These are phyloP conservation scores for Hypoxylon lenormandii DNA, from an alignment of 495 filamentous ascomycete genomes.

Conservation along the genomic window DNA sequence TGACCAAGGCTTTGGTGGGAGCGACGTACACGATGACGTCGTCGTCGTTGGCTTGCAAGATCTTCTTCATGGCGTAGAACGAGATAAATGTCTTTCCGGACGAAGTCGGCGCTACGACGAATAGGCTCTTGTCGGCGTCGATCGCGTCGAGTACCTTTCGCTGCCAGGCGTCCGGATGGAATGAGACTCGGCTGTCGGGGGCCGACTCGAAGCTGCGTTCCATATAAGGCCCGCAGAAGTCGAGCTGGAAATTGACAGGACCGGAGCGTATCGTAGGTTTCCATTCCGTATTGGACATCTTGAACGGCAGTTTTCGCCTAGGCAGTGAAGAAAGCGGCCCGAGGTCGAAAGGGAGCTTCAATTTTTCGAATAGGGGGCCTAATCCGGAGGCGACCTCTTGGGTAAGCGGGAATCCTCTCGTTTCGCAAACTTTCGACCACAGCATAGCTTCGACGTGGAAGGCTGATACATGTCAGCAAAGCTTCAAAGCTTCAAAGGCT, in stretches of 20 bases:
- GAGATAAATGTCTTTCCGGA: constrained; percentile 71
- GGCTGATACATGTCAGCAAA: neutral
- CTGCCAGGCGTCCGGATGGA: constrained; percentile 82
- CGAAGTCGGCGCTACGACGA: constrained; percentile 82
- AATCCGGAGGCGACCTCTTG: neutral
- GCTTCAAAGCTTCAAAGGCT: too few species aligned
- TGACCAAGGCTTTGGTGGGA: constrained; percentile 84
- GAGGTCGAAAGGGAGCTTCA: neutral
- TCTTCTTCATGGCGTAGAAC: constrained; percentile 84
- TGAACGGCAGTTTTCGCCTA: constrained; percentile 3
- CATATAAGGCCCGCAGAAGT: constrained; percentile 76
- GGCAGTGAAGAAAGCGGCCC: neutral
- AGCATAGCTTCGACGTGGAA: constrained; percentile 4
- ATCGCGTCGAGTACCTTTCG: constrained; percentile 77
- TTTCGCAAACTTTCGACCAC: constrained; percentile 9
- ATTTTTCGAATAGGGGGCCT: neutral
- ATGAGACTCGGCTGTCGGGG: constrained; percentile 73
- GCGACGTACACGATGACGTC: constrained; percentile 81
- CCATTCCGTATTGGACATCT: constrained; percentile 6
- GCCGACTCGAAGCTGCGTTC: constrained; percentile 76
- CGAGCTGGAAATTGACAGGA: constrained; percentile 71
- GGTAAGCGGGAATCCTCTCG: neutral
- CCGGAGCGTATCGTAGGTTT: constrained; percentile 5
- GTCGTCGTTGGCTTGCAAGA: constrained; percentile 73
- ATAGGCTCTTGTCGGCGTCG: constrained; percentile 73